Base-by-base conservation (phyloP, 768 basidiomycete genomes). In the Naematelia encephala region DNA sequence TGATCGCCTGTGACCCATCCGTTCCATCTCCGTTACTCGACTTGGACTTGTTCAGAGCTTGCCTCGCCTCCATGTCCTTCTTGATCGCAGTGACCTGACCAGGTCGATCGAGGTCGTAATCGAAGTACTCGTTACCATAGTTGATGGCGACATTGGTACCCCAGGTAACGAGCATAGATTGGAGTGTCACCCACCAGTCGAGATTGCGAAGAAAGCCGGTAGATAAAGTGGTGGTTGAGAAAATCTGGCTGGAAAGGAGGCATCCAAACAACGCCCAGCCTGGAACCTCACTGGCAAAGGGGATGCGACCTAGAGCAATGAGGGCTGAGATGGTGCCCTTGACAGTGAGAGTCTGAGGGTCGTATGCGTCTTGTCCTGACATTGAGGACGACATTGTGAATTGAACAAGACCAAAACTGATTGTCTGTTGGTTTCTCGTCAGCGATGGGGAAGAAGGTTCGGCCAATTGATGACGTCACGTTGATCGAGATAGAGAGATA, bases 51-150 rank as follows among this genome's bases (percentile, higher is more conserved):
- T 44, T 47, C 12, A 45, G 16, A 27, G 51, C 46, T 23, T 48
- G 27, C 49, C 43, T 60, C 34, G 13, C 43, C 39, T 56, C 46
- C 26, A 64, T n/a, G 34, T 64, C 63, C 34, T 25, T 3, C 52
- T 42, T 57, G 59, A 64, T 64, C 45, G 59, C 42, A 14, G 58
- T 56, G n/a, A 68, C 48, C 30, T 56, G 53, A 12, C 61, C 63
- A 0, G 64, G 63, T 28, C 63, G 47, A 57, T 68, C 67, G 26
- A 68, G 42, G 22, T 65, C 53, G 56, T 57, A 68, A 49, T 68
- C 67, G 49, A 68, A 68, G 27, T 65, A 68, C 44, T 68, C 67
- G 51, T 68, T 68, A 1, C 61, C 67, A 25, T 65, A 68, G 44
- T 68, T 68, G 52, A 68, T 68, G n/a, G 57, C 49, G 23, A 68